Base-by-base conservation (phyloP, 2,329 filamentous ascomycete genomes). In the Penicillium sp. region DNA sequence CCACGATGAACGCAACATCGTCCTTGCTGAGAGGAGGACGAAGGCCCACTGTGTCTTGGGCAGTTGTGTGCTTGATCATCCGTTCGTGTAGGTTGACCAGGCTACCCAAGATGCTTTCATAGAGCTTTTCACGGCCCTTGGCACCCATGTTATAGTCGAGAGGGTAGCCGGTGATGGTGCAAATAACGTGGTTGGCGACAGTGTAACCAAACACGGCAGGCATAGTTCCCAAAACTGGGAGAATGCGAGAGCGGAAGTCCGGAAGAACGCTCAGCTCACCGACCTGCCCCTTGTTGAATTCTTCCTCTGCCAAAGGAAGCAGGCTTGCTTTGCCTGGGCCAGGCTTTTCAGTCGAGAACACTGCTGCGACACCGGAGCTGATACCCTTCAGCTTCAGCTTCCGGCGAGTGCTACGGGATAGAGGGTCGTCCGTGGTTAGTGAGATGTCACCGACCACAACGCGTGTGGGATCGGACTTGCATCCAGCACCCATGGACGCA, bases 161-260 rank as follows among this genome's bases (percentile, higher is more conserved):
- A 0, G 94, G 94, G 67, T 99, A 99, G 7, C 87, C 90, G 60
- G 82, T 75, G 44, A 97, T 84, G 54, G 86, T 85, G 52, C 96
- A 82, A 61, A 99, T 93, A 56, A 97, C 86, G 70, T 97, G 91
- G 74, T 97, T 99, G 4, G 94, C 94, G 8, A 90, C 85, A 0
- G 89, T 90, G 52, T 97, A 89, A 8, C 94, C 94, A 71, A 99
- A 99, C 1, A 97, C 88, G 2, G 94, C 93, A 0, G 94, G 94
- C 92, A 99, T 97, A 0, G 94, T 99, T 1, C 94, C 94, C 3
- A 99, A 78, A 0, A 99, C 94, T 0, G 94, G 94, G 8, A 99
- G 76, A 54, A 99, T 99, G n/a, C 94, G 84, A 9, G 96, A 91
- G 22, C 94, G 84, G 73, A 99, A 99, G 70, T 96, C 92, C 1